Base-by-base conservation (phyloP, 2,329 filamentous ascomycete genomes). In the Aureobasidium sp. region DNA sequence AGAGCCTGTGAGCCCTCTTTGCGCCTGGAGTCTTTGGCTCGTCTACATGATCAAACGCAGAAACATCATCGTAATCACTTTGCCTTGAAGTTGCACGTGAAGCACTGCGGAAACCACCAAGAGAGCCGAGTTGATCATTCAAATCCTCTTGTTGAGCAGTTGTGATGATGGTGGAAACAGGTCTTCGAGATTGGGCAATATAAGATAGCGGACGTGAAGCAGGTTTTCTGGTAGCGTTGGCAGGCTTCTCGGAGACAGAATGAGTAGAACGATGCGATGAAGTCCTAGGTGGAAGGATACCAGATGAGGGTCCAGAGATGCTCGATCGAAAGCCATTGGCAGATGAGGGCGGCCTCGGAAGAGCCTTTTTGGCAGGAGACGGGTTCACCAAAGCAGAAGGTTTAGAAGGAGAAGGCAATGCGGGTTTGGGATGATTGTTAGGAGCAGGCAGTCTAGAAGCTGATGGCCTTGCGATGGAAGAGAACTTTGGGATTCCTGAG, bases 1-100 rank as follows among this genome's bases (percentile, higher is more conserved):
- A 92, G 15, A 77, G 77, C 14, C 79, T 71, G 7, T 72, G 71
- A 5, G 75, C 69, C 66, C 57, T 83, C 79, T 59, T 70, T 61
- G 66, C 63, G 12, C 63, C 65, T 12, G 65, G 64, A 47, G 65
- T 66, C 6, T 62, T 52, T 48, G 66, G 65, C 29, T 65, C 53
- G 31, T 58, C 62, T 29, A 67, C 61, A 20, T 66, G 62, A 56
- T 66, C 67, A 9, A 64, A 64, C 31, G 63, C 5, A 29, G 41
- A 42, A 9, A 11, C 41, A 12, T 68, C 65, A 14, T 77, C 74
- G 20, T 67, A 66, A 60, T 70, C 71, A 15, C 73, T 73, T 63
- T 74, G 69, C 45, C 70, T 66, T 14, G 77, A 79, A 9, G 75
- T 73, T 11, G 77, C 72, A 15, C 74, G 71, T 14, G 77, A 79